Evolutionary conservation across 2,329 filamentous ascomycete genomes (phyloP), one percentile per base, ranked within the genome.

Genomic region (Blumeria hordei): DNA sequence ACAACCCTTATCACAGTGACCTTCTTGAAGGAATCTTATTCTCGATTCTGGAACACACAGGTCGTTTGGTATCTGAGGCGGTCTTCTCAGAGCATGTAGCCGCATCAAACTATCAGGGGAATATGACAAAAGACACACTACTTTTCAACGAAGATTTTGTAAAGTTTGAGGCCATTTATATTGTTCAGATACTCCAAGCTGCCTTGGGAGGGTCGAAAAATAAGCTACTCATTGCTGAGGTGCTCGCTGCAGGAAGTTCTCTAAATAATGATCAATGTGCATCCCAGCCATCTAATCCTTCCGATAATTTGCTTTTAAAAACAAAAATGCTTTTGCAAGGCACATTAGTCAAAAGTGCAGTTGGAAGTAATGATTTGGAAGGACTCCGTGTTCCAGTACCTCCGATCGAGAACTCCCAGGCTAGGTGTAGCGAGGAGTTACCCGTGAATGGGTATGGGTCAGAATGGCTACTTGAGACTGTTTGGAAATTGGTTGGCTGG

Each of bases 1-100:
- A 55, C 11, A 56, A 60, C 47, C 14, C 57, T 21, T 61, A 61
- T 12, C 65, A 69, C 28, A 60, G 62, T 18, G 59, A 65, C 14
- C 56, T 71, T 5, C 60, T 71, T 14, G 70, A 72, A 61, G 70
- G 70, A 0, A 66, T 68, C 33, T 59, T 72, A 7, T 69, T 62
- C 47, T 53, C 65, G 9, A 55, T 69, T 4, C 59, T 72, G 0
- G 58, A 64, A 35, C 67, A 69, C 9, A 64, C 69, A 12, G 71
- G 70, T 0, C 66, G 64, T 33, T 56, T 70, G 18, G 59, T 73
- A 6, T 67, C 67, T 10, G 58, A 68, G 0, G 65, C 68, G 3
- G 62, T 67, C 6, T 72, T 72, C 56, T 61, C 64, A 12, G 67
- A 69, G 53, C 59, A 61, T 55, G 58, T 64, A 14, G 59, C 59